Evolutionary conservation across 371 early-diverging fungal genomes (phyloP).

Genomic region (Mucor sp.): DNA sequence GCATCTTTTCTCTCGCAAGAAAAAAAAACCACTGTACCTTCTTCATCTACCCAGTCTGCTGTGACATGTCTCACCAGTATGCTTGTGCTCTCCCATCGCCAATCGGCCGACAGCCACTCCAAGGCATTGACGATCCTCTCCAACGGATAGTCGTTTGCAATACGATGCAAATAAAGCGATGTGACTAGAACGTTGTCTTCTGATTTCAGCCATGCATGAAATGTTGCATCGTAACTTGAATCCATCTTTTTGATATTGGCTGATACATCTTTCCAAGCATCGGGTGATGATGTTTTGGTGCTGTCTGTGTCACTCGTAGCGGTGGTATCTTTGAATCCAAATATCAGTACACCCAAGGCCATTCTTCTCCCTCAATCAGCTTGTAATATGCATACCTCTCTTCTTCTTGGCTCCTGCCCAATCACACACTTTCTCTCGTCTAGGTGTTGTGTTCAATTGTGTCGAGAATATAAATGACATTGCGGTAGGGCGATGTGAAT

Average conservation of each 20-base stretch:
- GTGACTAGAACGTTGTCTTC: constrained; percentile 76
- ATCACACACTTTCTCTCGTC: constrained; percentile 16
- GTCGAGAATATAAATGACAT: constrained; percentile 12
- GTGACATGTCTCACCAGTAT: constrained; percentile 67
- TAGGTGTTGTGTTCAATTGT: neutral
- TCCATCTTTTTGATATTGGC: constrained; percentile 72
- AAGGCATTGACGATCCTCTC: constrained; percentile 70
- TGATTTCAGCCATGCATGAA: constrained; percentile 72
- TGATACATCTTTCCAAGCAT: constrained; percentile 66
- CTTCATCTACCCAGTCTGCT: constrained; percentile 61
- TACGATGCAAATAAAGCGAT: constrained; percentile 68
- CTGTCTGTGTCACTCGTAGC: neutral
- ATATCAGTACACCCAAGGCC: neutral
- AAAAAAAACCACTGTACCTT: constrained; percentile 17
- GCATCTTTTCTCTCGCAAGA: neutral
- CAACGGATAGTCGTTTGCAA: constrained; percentile 72
- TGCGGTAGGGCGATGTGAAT: neutral
- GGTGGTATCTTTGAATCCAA: neutral
- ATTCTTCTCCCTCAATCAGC: neutral
- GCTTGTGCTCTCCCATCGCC: constrained; percentile 68
- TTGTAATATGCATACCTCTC: no score
- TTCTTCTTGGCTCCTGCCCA: constrained; percentile 14
- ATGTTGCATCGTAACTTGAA: constrained; percentile 70
- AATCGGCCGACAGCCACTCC: constrained; percentile 71
- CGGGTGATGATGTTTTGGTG: neutral